Base-by-base conservation (phyloP, 768 basidiomycete species). In the Mycena epipterygia region DNA sequence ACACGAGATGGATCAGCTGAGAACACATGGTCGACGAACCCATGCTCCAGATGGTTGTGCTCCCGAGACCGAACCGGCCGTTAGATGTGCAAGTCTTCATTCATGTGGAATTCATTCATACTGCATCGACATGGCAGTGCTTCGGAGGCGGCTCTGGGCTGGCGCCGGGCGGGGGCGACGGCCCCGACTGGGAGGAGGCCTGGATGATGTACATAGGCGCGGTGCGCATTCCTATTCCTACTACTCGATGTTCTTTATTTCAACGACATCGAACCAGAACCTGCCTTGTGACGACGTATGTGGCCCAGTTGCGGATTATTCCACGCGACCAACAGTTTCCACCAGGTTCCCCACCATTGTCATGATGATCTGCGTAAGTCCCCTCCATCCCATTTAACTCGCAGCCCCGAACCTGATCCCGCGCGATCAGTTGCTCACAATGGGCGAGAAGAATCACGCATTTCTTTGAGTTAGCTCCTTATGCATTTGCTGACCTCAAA, bases 231-330 rank as follows among this genome's bases (percentile, higher is more conserved):
- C 5, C 13, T 29, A 5, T 17, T 23, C 17, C 23, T 52, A 37
- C 25, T 30, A 42, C 17, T 25, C 11, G 11, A 12, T 30, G 5
- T 13, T 29, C 13, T 35, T 12, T 14, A 35, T 48, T 2, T 16
- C 9, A n/a, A 30, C 11, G n/a, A 39, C n/a, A 7, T 23, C 13
- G 39, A 41, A 55, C 13, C 39, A 64, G 64, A 64, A 64, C 64
- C 1, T 64, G 64, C 51, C 41, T 64, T 56, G 64, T 64, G 32
- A 64, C 64, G 23, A 64, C 64, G 64, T 64, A 42, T 23, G 42
- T 27, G 41, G 13, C 2, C 0, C 21, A 17, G 27, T 25, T 32
- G 11, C 2, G 33, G 39, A 23, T 21, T 6, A 44, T 55, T 17
- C 3, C 11, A 3, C 41, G 21, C 41, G 23, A 44, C 41, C 33